Conservation (phyloP, 1,284 basidiomycete genomes). For the Porphyrellus sp. region DNA sequence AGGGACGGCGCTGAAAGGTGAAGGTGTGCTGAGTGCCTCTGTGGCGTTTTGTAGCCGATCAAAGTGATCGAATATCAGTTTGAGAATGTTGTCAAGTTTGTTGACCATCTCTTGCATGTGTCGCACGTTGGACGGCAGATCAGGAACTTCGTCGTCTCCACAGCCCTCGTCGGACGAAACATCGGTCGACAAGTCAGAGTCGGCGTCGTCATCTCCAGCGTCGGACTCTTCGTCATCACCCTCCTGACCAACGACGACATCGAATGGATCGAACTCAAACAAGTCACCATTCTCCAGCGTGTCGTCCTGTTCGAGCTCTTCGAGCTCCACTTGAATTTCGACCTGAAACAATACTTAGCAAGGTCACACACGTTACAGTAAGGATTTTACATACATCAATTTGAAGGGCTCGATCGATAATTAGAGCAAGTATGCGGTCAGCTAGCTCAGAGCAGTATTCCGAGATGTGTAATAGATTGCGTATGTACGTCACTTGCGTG, state of each 20-base stretch:
- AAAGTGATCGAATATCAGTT: slow-evolving; percentile 83
- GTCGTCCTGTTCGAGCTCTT: slow-evolving; percentile 80
- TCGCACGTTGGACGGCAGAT: slow-evolving; percentile 53
- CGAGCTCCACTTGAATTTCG: slow-evolving; percentile 94
- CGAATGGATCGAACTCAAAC: slow-evolving; percentile 82
- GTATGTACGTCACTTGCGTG: slow-evolving; percentile 87
- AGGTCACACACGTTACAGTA: background rate
- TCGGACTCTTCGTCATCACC: slow-evolving; percentile 57
- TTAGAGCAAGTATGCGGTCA: slow-evolving; percentile 80
- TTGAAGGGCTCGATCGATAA: slow-evolving; percentile 89
- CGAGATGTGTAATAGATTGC: slow-evolving; percentile 83
- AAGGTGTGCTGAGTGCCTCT: slow-evolving; percentile 13
- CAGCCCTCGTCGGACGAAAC: slow-evolving; percentile 67
- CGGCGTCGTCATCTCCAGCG: slow-evolving; percentile 49
- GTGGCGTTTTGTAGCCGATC: slow-evolving; percentile 43
- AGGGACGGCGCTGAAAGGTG: slow-evolving; percentile 10
- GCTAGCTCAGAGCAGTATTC: slow-evolving; percentile 89
- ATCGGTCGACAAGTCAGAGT: slow-evolving; percentile 53
- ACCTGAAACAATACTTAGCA: slow-evolving; percentile 52
- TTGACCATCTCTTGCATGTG: slow-evolving; percentile 84
- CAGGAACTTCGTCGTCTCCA: slow-evolving; percentile 45
- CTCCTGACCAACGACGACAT: slow-evolving; percentile 74
- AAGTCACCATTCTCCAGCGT: slow-evolving; percentile 58
- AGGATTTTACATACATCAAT: slow-evolving; percentile 73
- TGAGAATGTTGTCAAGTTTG: slow-evolving; percentile 89